A percentile compares a stretch with the other conserved stretches of the same genome.
Evolutionary conservation across 2,329 filamentous ascomycete species (phyloP).

Genomic region (Metarhizium rileyi): DNA sequence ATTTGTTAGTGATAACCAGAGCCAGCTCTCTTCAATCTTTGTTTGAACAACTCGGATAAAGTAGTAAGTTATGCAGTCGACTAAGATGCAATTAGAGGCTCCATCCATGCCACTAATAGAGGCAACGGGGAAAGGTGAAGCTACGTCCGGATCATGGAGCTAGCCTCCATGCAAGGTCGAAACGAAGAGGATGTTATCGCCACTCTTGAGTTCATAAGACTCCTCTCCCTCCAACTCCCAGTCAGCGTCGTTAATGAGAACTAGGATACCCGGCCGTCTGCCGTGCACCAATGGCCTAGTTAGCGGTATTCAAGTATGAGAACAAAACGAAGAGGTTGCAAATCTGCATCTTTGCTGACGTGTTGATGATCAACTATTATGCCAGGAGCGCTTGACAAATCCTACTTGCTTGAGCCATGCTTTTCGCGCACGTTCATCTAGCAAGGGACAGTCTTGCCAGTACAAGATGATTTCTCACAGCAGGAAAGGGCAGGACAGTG

Average conservation of each 20-base stretch:
- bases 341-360: too few relatives aligned
- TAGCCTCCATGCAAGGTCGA: constrained; percentile 92
- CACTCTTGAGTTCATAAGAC: constrained; percentile 68
- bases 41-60: not conserved
- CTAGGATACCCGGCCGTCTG: constrained; percentile 89
- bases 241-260: constrained; percentile 94
- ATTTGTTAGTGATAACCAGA: not conserved
- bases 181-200: constrained; percentile 90
- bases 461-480: not conserved
- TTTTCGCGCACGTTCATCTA: not conserved
- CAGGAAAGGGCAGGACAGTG: not conserved
- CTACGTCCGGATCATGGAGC: constrained; percentile 1
- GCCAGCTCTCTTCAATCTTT: not conserved
- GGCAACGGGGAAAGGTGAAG: not conserved
- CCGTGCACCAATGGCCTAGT: constrained; percentile 5
- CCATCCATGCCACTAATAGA: not conserved
- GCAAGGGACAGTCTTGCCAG: not conserved
- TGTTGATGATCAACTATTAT: too few relatives aligned
- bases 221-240: constrained; percentile 98
- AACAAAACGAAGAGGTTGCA: too few relatives aligned
- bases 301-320: constrained; percentile 11
- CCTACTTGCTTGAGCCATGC: not conserved
- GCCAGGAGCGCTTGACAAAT: not conserved
- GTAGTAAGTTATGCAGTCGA: not conserved
- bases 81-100: not conserved